These are phyloP conservation scores for Oenanthe sinensis DNA, from an alignment of 129 eudicot species.

Conservation along the genomic window DNA sequence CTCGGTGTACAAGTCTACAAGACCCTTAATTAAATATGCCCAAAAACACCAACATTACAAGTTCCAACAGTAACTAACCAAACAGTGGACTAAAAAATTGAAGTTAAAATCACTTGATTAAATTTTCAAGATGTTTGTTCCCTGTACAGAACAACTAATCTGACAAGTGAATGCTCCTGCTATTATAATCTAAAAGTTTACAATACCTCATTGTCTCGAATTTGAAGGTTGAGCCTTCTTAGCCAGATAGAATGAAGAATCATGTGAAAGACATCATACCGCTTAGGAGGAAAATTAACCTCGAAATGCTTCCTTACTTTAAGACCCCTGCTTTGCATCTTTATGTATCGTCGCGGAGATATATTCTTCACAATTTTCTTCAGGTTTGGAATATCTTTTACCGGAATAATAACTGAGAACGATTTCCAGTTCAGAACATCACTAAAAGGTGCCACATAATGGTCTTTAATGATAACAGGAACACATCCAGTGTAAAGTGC, in stretches of 20 bases:
- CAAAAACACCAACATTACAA: too few relatives aligned
- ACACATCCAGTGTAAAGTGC: conserved; percentile 35
- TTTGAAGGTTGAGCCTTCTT: conserved; percentile 25
- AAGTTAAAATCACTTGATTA: neutral
- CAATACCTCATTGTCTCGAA: conserved; percentile 9
- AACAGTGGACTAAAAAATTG: neutral
- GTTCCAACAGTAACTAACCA: neutral
- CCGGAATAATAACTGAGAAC: conserved; percentile 27
- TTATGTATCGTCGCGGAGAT: conserved; percentile 10
- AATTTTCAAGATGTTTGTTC: neutral
- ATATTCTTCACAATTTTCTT: conserved; percentile 25
- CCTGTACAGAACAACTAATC: neutral
- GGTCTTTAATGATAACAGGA: conserved; percentile 29
- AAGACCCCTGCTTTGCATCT: conserved; percentile 20
- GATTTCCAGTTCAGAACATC: conserved; percentile 33
- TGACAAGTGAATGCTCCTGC: neutral
- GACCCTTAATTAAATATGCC: too few relatives aligned
- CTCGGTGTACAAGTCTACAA: too few relatives aligned
- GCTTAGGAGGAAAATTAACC: conserved; percentile 29
- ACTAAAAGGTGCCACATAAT: conserved; percentile 26
- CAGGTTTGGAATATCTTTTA: conserved; percentile 20
- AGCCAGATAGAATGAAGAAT: conserved; percentile 40
- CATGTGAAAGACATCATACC: conserved; percentile 32
- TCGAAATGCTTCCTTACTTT: conserved; percentile 25
- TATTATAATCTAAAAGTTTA: neutral